These are phyloP conservation scores for Rhododendron henanense DNA, from an alignment of 148 eudicot species.

Conservation along the genomic window DNA sequence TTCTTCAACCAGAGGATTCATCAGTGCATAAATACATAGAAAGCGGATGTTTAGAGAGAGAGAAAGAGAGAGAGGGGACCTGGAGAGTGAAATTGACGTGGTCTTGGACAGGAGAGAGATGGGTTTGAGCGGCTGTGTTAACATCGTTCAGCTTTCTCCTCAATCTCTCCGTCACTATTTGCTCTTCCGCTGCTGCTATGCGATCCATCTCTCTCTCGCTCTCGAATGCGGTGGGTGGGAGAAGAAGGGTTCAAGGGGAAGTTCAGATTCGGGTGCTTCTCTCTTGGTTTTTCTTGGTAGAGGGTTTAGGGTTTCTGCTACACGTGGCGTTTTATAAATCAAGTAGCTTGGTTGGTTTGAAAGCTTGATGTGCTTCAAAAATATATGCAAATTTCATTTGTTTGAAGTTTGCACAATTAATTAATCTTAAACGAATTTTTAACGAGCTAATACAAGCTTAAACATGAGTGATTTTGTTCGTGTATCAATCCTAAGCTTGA, in stretches of 20 bases:
- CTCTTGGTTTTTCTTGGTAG: neutral
- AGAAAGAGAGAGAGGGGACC: conserved; percentile 38
- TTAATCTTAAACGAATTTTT: too few relatives aligned
- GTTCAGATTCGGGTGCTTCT: neutral
- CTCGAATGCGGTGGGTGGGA: neutral
- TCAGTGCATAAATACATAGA: neutral
- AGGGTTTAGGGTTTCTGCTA: neutral
- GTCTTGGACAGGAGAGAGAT: conserved; percentile 72
- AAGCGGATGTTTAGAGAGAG: neutral
- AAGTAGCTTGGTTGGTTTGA: too few relatives aligned
- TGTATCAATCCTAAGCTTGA: too few relatives aligned
- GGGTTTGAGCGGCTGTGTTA: conserved; percentile 61
- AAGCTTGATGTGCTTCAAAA: too few relatives aligned
- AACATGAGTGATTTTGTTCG: too few relatives aligned
- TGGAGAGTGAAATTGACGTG: conserved; percentile 95
- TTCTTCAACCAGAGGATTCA: neutral
- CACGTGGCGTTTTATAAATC: neutral
- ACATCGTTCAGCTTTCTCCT: conserved; percentile 73
- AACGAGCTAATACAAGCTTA: too few relatives aligned
- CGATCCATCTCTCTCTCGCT: conserved; percentile 40
- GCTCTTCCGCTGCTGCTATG: conserved; percentile 66
- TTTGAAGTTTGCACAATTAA: too few relatives aligned
- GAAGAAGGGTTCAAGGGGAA: neutral
- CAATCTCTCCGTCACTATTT: conserved; percentile 63
- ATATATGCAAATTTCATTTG: too few relatives aligned